These are phyloP conservation scores for Hymenochaete sp. DNA, from an alignment of 1,284 basidiomycete species.

Conservation along the genomic window DNA sequence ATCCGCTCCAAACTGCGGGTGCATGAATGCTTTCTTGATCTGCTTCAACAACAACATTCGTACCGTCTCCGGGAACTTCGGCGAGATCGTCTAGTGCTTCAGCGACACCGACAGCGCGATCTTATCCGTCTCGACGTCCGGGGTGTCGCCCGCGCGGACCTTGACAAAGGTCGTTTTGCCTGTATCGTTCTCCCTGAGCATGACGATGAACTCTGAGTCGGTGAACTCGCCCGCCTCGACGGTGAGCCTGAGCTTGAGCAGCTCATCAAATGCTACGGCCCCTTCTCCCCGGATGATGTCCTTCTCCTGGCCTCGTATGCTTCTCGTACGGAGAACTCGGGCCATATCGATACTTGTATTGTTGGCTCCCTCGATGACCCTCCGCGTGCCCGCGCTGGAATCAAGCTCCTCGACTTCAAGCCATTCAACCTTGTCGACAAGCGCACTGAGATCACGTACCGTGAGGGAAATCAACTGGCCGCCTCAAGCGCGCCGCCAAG, in stretches of 20 bases:
- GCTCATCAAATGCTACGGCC: conserved; percentile 87
- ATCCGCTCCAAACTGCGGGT: conserved; percentile 94
- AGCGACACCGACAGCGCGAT: conserved; percentile 78
- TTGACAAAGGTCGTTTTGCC: conserved; percentile 97
- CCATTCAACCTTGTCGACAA: conserved; percentile 99
- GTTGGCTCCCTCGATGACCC: conserved; percentile 74
- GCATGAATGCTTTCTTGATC: conserved; percentile 92
- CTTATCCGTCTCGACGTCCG: conserved; percentile 77
- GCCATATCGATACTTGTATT: conserved; percentile 89
- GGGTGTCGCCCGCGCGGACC: conserved; percentile 80
- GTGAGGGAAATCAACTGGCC: conserved; percentile 87
- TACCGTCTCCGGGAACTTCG: conserved; percentile 90
- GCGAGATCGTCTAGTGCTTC: conserved; percentile 94
- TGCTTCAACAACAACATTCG: conserved; percentile 88
- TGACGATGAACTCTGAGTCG: conserved; percentile 95
- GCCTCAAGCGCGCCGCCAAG: conserved; percentile 97
- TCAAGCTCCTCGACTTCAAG: conserved; percentile 97
- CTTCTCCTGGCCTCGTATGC: conserved; percentile 92
- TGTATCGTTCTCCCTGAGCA: conserved; percentile 96
- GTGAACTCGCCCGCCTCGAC: conserved; percentile 84
- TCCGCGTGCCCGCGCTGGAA: conserved; percentile 75
- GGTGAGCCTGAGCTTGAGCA: conserved; percentile 89
- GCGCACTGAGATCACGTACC: conserved; percentile 97
- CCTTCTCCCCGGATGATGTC: conserved; percentile 84
- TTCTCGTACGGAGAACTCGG: conserved; percentile 97